A percentile compares a stretch with the other conserved stretches of the same genome.
phyloP scores from a whole-genome alignment of 352 stramenopile species.

The Pythium sp. region DNA sequence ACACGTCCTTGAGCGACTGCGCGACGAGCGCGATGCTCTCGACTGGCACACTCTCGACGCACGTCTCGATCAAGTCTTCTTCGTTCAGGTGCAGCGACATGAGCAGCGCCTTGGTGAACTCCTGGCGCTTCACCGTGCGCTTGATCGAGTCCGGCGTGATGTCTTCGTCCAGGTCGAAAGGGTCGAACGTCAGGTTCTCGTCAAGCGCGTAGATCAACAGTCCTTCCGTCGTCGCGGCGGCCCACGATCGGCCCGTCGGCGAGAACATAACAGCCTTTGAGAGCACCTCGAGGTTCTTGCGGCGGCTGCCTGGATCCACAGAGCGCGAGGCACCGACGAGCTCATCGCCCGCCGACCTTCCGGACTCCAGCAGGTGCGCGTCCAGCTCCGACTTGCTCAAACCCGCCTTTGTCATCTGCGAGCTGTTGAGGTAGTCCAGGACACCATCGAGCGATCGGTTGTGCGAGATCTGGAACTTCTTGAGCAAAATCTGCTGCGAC shows the following conservation, averaged over 20 bases:
- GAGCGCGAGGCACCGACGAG: slow-evolving; percentile 82
- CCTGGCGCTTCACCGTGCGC: slow-evolving; percentile 78
- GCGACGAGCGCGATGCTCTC: slow-evolving; percentile 90
- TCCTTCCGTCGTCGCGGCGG: slow-evolving; percentile 95
- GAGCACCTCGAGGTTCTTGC: slow-evolving; percentile 84
- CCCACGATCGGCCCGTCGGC: slow-evolving; percentile 96
- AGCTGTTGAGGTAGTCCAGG: slow-evolving; percentile 95
- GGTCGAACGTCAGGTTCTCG: slow-evolving; percentile 97
- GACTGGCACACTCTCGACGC: slow-evolving; percentile 90
- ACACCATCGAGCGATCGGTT: slow-evolving; percentile 96
- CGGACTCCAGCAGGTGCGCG: slow-evolving; percentile 43
- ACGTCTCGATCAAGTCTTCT: slow-evolving; percentile 89
- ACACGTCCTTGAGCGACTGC: slow-evolving; percentile 86
- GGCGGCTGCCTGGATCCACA: slow-evolving; percentile 91
- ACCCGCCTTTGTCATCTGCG: slow-evolving; percentile 77
- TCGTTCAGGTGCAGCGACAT: slow-evolving; percentile 98
- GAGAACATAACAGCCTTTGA: slow-evolving; percentile 96
- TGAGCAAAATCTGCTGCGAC: slow-evolving; percentile 93
- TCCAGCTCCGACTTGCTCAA: slow-evolving; percentile 72
- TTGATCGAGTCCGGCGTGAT: slow-evolving; percentile 95
- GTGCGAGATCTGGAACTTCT: slow-evolving; percentile 99
- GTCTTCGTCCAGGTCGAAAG: slow-evolving; percentile 97
- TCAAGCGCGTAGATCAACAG: slow-evolving; percentile 97
- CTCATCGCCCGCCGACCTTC: slow-evolving; percentile 33
- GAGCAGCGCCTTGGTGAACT: slow-evolving; percentile 92